Evolutionary conservation across 495 filamentous ascomycete species (phyloP), one percentile per base, ranked within the genome.

Genomic region (Hyaloscypha hepaticicola): DNA sequence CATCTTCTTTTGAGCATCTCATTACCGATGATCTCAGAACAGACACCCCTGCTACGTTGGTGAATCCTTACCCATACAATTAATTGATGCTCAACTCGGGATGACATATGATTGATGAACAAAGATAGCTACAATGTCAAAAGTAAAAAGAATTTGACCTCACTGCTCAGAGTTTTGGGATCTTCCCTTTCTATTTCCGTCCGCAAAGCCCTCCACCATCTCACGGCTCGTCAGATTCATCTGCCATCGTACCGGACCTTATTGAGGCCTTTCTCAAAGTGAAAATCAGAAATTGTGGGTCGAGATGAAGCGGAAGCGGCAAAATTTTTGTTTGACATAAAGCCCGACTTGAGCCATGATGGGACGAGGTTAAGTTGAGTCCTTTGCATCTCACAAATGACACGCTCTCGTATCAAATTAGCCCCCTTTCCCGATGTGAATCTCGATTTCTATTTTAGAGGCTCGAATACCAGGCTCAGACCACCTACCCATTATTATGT

Each of bases 1-100:
- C 75, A 3, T 72, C 75, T 64, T 76, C 78, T 0, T 82, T 82
- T 52, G 78, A 80, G 63, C 66, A 77, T 61, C 67, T 79, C 16
- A 78, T 82, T 57, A 68, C 67, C 7, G 66, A 60, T 33, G 48
- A 60, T 41, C 57, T 58, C 27, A 72, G 76, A 21, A 55, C 61
- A 4, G 72, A 78, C 61, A 74, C 75, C 1, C 78, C 76, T 25
- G 61, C 72, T 68, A 74, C 63, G 5, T 55, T 79, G 51, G 66
- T 62, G 4, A 29, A 69, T 41, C 67, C 45, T 70, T 70, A 14
- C 73, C 75, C 59, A 69, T 69, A 27, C 28, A 67, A 58, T 19
- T 62, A 45, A 45, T 45, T 33, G 7, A 7, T 33, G 7, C 31
- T 6, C 31, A 19, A 16, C 6, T 16, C 9, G 38, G 38, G 16